phyloP scores from a whole-genome alignment of 108 stramenopile genomes.

The Craspedostauros australis region DNA sequence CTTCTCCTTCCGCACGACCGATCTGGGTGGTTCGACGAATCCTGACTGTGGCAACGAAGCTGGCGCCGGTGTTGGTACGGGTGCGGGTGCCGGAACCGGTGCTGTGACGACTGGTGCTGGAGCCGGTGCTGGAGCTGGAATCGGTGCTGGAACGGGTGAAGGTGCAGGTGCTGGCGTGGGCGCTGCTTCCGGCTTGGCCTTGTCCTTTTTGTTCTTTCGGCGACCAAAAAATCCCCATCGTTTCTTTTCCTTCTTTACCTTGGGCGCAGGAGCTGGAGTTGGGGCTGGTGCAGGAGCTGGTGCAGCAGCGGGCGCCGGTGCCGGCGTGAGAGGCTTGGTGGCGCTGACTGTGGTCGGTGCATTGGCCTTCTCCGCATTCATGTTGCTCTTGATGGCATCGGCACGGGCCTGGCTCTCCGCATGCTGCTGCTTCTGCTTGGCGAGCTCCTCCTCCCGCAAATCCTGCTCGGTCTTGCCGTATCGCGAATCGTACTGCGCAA shows the following conservation, averaged over 20 bases:
- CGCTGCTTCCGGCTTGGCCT: neutral
- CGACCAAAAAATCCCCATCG: too few relatives aligned
- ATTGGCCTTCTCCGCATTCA: neutral
- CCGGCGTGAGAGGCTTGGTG: neutral
- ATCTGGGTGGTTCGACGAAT: too few relatives aligned
- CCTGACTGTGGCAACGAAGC: neutral
- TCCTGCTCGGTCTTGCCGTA: too few relatives aligned
- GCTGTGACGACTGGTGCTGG: neutral
- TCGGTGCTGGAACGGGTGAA: conserved; percentile 9
- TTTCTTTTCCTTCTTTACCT: too few relatives aligned
- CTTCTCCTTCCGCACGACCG: too few relatives aligned
- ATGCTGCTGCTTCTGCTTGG: too few relatives aligned
- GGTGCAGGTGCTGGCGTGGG: conserved; percentile 7
- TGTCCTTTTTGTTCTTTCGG: too few relatives aligned
- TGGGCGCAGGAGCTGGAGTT: conserved; percentile 7
- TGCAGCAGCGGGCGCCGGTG: conserved; percentile 11
- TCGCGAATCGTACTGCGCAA: too few relatives aligned
- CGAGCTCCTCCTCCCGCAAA: too few relatives aligned
- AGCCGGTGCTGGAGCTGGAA: conserved; percentile 9
- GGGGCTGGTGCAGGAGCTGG: conserved; percentile 9
- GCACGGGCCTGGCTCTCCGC: too few relatives aligned
- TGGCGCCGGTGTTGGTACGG: neutral
- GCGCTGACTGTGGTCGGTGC: neutral
- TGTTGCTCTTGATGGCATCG: too few relatives aligned
- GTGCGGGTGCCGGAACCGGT: neutral